These are phyloP conservation scores for Paramecium sonneborni DNA, from an alignment of 73 alveolate genomes.

Conservation along the genomic window DNA sequence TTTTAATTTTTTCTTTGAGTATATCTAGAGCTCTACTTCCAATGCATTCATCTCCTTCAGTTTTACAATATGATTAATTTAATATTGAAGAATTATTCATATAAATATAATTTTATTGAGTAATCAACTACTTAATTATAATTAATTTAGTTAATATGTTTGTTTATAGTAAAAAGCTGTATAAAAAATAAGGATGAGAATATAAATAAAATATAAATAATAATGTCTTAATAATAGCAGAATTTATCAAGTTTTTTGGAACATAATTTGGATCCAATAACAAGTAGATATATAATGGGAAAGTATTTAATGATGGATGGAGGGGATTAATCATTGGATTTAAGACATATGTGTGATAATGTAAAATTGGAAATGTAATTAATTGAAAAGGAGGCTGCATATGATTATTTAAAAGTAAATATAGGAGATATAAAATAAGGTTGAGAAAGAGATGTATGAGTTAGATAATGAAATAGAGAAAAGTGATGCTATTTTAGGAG, in stretches of 20 bases:
- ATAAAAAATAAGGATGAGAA: neutral
- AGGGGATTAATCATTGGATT: conserved; percentile 41
- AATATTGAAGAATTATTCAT: neutral
- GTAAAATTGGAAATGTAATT: conserved; percentile 32
- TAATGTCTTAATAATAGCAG: neutral
- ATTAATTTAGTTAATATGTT: neutral
- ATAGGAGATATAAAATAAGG: neutral
- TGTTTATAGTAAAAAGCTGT: neutral
- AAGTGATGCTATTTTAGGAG: conserved; percentile 59
- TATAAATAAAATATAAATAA: neutral
- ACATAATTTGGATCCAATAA: conserved; percentile 46
- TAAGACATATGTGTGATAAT: conserved; percentile 67
- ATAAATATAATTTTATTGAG: neutral
- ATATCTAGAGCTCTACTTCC: conserved; percentile 26
- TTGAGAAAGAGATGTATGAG: conserved; percentile 66
- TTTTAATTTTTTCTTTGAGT: neutral
- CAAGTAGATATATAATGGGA: conserved; percentile 49
- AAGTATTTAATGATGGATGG: conserved; percentile 28
- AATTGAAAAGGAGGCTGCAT: conserved; percentile 62
- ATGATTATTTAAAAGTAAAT: conserved; percentile 62
- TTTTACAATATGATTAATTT: neutral
- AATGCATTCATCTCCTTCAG: neutral
- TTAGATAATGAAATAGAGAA: conserved; percentile 64
- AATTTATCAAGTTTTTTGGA: conserved; percentile 40
- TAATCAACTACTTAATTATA: neutral